Conservation (phyloP, 805 yeast species). For the Kuraishia cidri region DNA sequence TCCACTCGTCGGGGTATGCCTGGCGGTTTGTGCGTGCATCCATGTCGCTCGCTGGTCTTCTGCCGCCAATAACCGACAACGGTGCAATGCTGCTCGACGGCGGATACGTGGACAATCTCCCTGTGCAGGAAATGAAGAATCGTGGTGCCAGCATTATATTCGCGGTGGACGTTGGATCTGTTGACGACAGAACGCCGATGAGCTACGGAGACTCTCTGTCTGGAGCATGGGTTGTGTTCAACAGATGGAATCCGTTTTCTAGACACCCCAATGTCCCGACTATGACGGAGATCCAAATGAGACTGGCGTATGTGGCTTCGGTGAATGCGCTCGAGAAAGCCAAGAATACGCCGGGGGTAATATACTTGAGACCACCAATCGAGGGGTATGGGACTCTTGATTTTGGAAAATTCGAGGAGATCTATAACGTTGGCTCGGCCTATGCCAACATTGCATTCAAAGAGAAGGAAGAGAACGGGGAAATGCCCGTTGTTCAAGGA, state of each 20-base stretch:
- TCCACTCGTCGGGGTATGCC: slow-evolving; percentile 85
- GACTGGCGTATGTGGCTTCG: slow-evolving; percentile 90
- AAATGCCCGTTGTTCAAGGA: slow-evolving; percentile 59
- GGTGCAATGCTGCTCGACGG: slow-evolving; percentile 95
- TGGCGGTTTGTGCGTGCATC: slow-evolving; percentile 96
- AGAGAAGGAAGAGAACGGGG: slow-evolving; percentile 39
- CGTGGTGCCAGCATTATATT: slow-evolving; percentile 81
- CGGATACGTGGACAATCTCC: slow-evolving; percentile 89
- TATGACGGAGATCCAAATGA: slow-evolving; percentile 89
- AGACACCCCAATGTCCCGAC: slow-evolving; percentile 83
- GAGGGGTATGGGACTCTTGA: slow-evolving; percentile 88
- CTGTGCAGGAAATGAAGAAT: slow-evolving; percentile 86
- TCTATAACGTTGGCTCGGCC: slow-evolving; percentile 67
- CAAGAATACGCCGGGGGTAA: slow-evolving; percentile 74
- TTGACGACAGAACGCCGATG: slow-evolving; percentile 87
- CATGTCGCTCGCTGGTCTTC: slow-evolving; percentile 89
- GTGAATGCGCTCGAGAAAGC: slow-evolving; percentile 90
- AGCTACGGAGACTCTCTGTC: slow-evolving; percentile 86
- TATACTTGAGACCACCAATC: slow-evolving; percentile 89
- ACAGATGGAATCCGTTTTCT: slow-evolving; percentile 87
- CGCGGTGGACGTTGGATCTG: slow-evolving; percentile 95
- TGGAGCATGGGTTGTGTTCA: slow-evolving; percentile 85
- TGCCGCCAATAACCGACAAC: slow-evolving; percentile 82
- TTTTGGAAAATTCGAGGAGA: slow-evolving; percentile 86
- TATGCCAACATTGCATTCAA: slow-evolving; percentile 58